These are phyloP conservation scores for Osmozyma mogii DNA, from an alignment of 805 yeast genomes.

Conservation along the genomic window DNA sequence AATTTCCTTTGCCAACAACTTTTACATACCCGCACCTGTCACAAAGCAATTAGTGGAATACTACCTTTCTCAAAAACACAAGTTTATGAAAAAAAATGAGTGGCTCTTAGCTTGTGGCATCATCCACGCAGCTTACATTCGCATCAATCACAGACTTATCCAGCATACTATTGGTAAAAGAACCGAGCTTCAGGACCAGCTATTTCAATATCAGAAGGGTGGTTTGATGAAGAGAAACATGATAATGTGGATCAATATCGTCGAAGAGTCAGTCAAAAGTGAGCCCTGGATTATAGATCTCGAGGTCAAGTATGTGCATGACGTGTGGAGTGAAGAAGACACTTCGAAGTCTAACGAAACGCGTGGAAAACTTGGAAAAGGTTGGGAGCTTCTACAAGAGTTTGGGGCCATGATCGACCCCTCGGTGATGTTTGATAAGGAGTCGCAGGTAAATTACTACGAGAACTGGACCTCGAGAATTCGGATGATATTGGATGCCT, in stretches of 20 bases:
- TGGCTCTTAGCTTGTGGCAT: constrained; percentile 69
- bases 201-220: constrained; percentile 49
- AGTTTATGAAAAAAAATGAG: constrained; percentile 46
- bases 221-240: constrained; percentile 43
- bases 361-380: constrained; percentile 23
- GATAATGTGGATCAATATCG: constrained; percentile 44
- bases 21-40: constrained; percentile 49
- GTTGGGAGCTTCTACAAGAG: constrained; percentile 20
- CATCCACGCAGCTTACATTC: constrained; percentile 48
- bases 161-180: constrained; percentile 41
- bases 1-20: constrained; percentile 49
- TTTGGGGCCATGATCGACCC: constrained; percentile 31
- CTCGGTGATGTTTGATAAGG: constrained; percentile 20
- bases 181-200: constrained; percentile 39
- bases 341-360: constrained; percentile 17
- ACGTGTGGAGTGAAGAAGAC: constrained; percentile 17
- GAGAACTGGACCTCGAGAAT: constrained; percentile 22
- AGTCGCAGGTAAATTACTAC: constrained; percentile 23
- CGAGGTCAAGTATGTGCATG: constrained; percentile 36
- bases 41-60: constrained; percentile 45
- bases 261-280: constrained; percentile 45
- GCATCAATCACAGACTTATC: constrained; percentile 43
- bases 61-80: constrained; percentile 41
- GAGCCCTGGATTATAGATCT: constrained; percentile 58
- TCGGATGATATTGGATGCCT: no score